Percentiles rank a stretch among this genome's conserved stretches.
Conservation (phyloP, 345 rosid genomes). For the Alliaria petiolata region DNA sequence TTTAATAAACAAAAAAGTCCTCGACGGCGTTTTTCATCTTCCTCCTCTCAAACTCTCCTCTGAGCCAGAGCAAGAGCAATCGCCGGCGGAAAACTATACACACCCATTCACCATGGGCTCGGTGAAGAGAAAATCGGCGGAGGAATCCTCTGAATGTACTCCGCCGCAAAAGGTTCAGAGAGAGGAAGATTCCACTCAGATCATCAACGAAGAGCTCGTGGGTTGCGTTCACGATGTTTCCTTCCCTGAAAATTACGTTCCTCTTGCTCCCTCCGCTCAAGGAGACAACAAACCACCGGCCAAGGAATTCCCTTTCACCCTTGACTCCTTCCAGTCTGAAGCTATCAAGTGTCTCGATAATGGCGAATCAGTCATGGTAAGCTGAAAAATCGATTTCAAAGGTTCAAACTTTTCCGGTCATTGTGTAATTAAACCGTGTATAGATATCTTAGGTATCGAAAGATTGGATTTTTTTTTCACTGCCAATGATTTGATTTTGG, state of each 20-base stretch:
- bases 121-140: constrained; percentile 55
- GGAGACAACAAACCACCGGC: constrained; percentile 63
- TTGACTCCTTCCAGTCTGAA: constrained; percentile 93
- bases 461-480: neutral
- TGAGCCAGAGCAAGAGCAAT: neutral
- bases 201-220: constrained; percentile 34
- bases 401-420: neutral
- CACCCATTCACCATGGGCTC: constrained; percentile 40
- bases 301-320: constrained; percentile 85
- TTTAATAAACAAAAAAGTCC: too few species aligned
- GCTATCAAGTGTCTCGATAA: constrained; percentile 86
- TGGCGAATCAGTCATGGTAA: constrained; percentile 91
- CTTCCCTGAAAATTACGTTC: constrained; percentile 61
- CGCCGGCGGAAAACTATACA: neutral
- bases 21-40: constrained; percentile 9
- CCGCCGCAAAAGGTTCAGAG: constrained; percentile 45
- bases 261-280: constrained; percentile 30
- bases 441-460: neutral
- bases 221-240: constrained; percentile 84
- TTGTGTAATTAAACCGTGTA: neutral
- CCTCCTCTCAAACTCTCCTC: neutral
- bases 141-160: constrained; percentile 34
- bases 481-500: neutral
- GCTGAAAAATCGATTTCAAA: neutral
- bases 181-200: constrained; percentile 31